These are phyloP conservation scores for Chlorella sp. DNA, from an alignment of 139 green algal genomes.

Conservation along the genomic window DNA sequence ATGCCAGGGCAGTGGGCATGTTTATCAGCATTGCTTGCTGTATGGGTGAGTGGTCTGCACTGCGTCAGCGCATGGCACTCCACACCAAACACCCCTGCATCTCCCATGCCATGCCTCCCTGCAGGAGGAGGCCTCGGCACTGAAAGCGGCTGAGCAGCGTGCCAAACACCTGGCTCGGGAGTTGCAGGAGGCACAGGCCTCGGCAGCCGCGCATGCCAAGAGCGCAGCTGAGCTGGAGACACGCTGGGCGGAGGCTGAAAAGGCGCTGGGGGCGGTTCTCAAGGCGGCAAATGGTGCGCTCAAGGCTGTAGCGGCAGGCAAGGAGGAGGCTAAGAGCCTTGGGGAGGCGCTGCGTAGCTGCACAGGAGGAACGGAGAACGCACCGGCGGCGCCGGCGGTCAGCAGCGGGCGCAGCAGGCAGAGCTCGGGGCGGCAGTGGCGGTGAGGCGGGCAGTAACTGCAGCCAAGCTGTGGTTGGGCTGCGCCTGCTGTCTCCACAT, in stretches of 20 bases:
- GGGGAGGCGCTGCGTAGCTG: slow-evolving; percentile 1
- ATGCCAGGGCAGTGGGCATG: too few species aligned
- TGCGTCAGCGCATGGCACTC: too few species aligned
- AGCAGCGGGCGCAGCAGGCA: background rate
- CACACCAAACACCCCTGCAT: too few species aligned
- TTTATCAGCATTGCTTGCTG: too few species aligned
- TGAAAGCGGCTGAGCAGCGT: slow-evolving; percentile 12
- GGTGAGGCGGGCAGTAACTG: slow-evolving; percentile 1
- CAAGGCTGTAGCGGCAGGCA: background rate
- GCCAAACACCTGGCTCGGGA: slow-evolving; percentile 17
- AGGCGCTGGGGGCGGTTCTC: background rate
- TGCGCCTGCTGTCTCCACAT: too few species aligned
- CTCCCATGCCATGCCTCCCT: background rate
- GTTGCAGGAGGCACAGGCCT: background rate
- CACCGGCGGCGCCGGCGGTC: background rate
- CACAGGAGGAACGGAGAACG: background rate
- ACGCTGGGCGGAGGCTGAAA: background rate
- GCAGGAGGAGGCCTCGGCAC: background rate
- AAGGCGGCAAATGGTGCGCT: slow-evolving; percentile 23
- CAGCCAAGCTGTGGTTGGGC: too few species aligned
- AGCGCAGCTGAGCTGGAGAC: slow-evolving; percentile 8
- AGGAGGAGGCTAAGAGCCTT: slow-evolving; percentile 19
- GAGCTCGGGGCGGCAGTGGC: slow-evolving; percentile 7
- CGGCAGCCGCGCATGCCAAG: background rate
- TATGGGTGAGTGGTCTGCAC: too few species aligned